phyloP scores from a whole-genome alignment of 129 eudicot genomes.

The Flaveria robusta region DNA sequence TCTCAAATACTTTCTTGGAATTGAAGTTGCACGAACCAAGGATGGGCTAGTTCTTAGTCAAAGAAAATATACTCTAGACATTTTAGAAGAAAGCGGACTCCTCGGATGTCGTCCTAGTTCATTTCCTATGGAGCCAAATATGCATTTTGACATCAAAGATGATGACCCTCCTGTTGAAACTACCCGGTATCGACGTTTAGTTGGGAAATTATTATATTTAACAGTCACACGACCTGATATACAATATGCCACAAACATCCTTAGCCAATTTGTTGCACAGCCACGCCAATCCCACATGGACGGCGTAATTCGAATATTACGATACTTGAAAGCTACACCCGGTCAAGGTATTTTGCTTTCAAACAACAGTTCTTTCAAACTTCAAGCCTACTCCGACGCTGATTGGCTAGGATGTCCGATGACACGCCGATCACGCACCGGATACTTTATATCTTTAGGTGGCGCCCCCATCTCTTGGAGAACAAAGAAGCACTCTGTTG shows the following conservation, averaged over 20 bases:
- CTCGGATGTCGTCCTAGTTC: background rate
- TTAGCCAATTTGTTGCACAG: background rate
- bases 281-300: conserved; percentile 2
- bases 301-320: background rate
- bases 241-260: background rate
- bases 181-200: background rate
- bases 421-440: background rate
- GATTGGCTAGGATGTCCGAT: background rate
- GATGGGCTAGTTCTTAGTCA: conserved; percentile 11
- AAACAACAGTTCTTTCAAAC: background rate
- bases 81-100: background rate
- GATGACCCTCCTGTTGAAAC: background rate
- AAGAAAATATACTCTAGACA: conserved; percentile 10
- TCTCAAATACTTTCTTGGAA: background rate
- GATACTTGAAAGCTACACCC: background rate
- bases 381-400: background rate
- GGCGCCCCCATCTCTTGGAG: background rate
- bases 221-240: background rate
- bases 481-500: background rate
- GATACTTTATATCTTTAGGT: background rate
- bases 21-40: background rate
- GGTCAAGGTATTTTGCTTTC: background rate
- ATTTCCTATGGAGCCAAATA: conserved; percentile 1
- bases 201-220: background rate
- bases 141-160: background rate